Base-by-base conservation (phyloP, 2,329 filamentous ascomycete species). In the Fusarium albidum region DNA sequence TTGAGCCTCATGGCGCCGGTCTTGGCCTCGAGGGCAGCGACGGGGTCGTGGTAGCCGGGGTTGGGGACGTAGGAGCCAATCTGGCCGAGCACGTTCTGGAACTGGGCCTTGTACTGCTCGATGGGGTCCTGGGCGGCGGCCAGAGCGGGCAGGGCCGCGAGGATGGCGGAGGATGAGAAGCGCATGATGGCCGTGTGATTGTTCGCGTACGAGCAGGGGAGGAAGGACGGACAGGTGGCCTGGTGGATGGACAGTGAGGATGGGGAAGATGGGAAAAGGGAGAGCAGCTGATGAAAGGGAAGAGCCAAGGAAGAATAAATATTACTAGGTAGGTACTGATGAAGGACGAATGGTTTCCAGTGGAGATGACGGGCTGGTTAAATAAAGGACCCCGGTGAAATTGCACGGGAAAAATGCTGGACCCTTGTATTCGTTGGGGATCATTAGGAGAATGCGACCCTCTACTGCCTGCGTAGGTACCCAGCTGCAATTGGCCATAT, bases 81-180 rank as follows among this genome's bases (percentile, higher is more conserved):
- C 71, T 85, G 84, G 68, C 86, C 83, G 57, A 90, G 74, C 65
- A 90, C 78, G 70, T 82, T 80, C 66, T 87, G 82, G 72, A 86
- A 83, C 69, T 87, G 83, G 29, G 83, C 84, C 72, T 83, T 81
- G 72, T 85, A 85, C 70, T 86, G 79, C 44, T 79, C 78, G 52
- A 81, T 77, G 43, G 75, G 77, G 58, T 79, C 78, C 59, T 81
- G 78, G 55, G 84, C 81, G 17, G 79, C 79, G 28, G 75, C 75
- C 61, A 87, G 75, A 13, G 84, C 73, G 62, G 85, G 83, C 69
- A 88, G 75, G 40, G 80, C 79, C 67, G 84, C 73, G 45, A 82
- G 67, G 48, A 80, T 62, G 60, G 79, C 70, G 51, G 79, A 73
- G 46, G 78, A 68, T 50, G 82, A 81, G 74, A 87, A 80, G 70